Evolutionary conservation across 2,329 filamentous ascomycete species (phyloP).

Genomic region (Aspergillus alliaceus): DNA sequence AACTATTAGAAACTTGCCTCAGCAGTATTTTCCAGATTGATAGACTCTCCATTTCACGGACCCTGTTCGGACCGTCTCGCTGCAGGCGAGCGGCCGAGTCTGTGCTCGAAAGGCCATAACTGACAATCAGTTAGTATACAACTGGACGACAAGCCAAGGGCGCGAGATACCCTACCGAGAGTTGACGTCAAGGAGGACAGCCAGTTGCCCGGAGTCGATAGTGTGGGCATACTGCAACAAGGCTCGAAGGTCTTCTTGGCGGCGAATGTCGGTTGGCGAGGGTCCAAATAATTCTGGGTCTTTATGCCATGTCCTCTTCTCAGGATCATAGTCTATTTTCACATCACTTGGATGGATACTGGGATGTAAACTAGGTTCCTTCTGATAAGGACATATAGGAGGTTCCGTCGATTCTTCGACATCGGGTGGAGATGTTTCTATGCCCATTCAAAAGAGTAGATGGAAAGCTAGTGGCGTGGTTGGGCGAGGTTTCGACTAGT

Average conservation of each 20-base stretch:
- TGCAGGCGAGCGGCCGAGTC: constrained; percentile 66
- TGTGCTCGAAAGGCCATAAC: constrained; percentile 61
- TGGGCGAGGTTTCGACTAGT: neutral
- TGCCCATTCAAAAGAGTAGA: constrained; percentile 39
- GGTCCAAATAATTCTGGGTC: neutral
- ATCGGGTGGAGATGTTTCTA: constrained; percentile 37
- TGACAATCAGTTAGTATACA: constrained; percentile 5
- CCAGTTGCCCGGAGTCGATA: constrained; percentile 19
- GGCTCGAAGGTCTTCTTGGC: constrained; percentile 1
- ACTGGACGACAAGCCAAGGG: neutral
- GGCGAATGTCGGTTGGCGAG: neutral
- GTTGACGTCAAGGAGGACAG: constrained; percentile 22
- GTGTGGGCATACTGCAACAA: constrained; percentile 27
- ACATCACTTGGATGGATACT: constrained; percentile 18
- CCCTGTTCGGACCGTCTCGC: constrained; percentile 68
- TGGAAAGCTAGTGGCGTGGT: constrained; percentile 4
- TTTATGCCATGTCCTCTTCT: constrained; percentile 14
- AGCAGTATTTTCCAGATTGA: constrained; percentile 74
- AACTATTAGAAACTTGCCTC: constrained; percentile 74
- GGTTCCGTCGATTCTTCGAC: constrained; percentile 45
- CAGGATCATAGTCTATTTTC: constrained; percentile 17
- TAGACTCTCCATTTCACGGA: constrained; percentile 69
- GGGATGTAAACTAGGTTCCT: constrained; percentile 22
- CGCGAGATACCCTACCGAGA: constrained; percentile 19
- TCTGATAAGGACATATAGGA: constrained; percentile 37